Evolutionary conservation across 495 filamentous ascomycete genomes (phyloP), one percentile per base, ranked within the genome.

Genomic region (Saxispiralis lemnorum): DNA sequence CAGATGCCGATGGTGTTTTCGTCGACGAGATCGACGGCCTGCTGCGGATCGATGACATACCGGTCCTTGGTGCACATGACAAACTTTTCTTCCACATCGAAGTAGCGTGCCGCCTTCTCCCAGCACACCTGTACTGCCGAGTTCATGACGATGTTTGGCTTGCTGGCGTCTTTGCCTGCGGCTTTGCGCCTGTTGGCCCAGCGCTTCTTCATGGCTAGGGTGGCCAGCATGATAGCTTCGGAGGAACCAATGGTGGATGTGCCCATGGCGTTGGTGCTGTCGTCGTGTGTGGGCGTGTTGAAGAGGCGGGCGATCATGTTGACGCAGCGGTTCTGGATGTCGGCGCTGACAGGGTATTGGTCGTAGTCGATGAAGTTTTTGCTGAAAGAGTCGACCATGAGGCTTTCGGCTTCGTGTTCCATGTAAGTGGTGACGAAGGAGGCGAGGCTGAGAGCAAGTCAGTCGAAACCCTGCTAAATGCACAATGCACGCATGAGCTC

Each of bases 1-100:
- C 85, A 93, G 55, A 94, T 94, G 44, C 86, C 86, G 54, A 94
- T 92, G 6, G 86, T 94, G 60, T 94, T 93, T 67, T 94, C 86
- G 48, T 94, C 86, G 5, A 93, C 71, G n/a, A 92, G 60, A 41
- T 79, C 66, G 18, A 93, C 80, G 0, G 83, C 79, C 64, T 87
- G 64, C 53, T 76, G 63, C 7, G 86, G 86, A 60, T 94, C 86
- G 54, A 94, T 87, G 31, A 89, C 81, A 54, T 73, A 93, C 47
- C 86, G 78, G 6, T 78, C 71, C 13, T 71, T 64, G 2, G 80
- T 84, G 63, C 85, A 93, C 64, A 78, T 89, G 39, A 87, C 81
- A 44, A 82, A 81, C 59, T 77, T 78, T 67, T 93, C 85, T 56
- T 93, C 85, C 35, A 92, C 69, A 47, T 94, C 86, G 51, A 94